Conservation (phyloP, 345 rosid species). For the Excoecaria cochinchinensis region DNA sequence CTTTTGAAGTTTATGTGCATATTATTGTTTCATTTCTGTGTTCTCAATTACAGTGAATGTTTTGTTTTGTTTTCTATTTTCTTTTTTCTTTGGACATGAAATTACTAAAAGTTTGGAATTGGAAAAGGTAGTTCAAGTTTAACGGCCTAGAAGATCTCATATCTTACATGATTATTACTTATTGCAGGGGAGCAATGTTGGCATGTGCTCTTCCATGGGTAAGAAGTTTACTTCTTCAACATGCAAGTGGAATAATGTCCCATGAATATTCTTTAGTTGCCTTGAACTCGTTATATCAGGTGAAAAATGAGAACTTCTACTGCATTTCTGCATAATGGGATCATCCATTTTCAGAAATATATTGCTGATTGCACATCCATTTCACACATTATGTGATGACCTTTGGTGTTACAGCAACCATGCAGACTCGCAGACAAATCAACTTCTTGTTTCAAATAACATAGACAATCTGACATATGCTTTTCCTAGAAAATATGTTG, state of each 20-base stretch:
- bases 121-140: not conserved
- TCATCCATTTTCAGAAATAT: too few species aligned
- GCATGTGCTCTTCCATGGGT: constrained; percentile 93
- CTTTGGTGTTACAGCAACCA: too few species aligned
- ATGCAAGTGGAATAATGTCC: constrained; percentile 80
- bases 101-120: not conserved
- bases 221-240: constrained; percentile 72
- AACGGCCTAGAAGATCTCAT: not conserved
- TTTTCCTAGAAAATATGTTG: not conserved
- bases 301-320: constrained; percentile 22
- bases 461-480: not conserved
- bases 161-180: not conserved
- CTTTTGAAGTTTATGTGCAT: not conserved
- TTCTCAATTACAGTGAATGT: not conserved
- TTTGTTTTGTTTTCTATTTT: not conserved
- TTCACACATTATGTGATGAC: not conserved
- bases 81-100: not conserved
- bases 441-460: not conserved
- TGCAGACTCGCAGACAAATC: not conserved
- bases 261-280: constrained; percentile 73
- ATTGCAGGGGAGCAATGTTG: constrained; percentile 79
- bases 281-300: constrained; percentile 88
- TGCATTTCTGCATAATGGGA: not conserved
- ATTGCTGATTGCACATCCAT: not conserved
- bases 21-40: not conserved